These are phyloP conservation scores for Suhomyces kunorum DNA, from an alignment of 1,139 yeast genomes.

Conservation along the genomic window DNA sequence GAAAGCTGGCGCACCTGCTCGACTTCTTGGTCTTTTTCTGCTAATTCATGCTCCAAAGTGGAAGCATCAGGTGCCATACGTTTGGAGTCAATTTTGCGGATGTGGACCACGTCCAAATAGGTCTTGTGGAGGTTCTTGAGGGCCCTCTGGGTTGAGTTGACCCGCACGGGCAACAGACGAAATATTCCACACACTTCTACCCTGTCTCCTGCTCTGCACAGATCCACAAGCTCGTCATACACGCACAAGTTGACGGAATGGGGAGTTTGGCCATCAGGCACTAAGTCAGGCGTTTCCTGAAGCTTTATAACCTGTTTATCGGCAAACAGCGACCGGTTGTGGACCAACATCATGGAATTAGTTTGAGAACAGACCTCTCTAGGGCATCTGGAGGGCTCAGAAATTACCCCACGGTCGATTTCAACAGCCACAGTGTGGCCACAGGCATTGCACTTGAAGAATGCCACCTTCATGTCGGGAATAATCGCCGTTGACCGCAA, in stretches of 20 bases:
- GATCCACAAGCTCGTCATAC: conserved; percentile 93
- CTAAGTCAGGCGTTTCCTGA: conserved; percentile 96
- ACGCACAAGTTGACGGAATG: conserved; percentile 93
- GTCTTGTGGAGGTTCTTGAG: conserved; percentile 86
- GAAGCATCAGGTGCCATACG: conserved; percentile 80
- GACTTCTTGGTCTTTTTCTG: conserved; percentile 61
- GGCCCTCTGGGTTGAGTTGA: conserved; percentile 82
- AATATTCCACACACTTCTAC: conserved; percentile 94
- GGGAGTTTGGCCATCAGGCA: conserved; percentile 99
- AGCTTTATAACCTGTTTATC: conserved; percentile 92
- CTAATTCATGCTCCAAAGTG: conserved; percentile 49
- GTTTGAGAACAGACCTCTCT: conserved; percentile 81
- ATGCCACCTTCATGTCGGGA: conserved; percentile 98
- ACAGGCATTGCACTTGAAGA: conserved; percentile 93
- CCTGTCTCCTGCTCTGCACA: conserved; percentile 95
- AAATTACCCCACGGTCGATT: conserved; percentile 90
- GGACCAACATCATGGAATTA: conserved; percentile 87
- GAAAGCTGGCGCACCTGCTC: conserved; percentile 74
- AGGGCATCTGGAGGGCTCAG: conserved; percentile 92
- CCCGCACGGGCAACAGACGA: conserved; percentile 87
- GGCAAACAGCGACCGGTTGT: conserved; percentile 88
- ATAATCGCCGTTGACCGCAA: conserved; percentile 86
- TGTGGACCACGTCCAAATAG: conserved; percentile 90
- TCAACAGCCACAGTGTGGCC: conserved; percentile 91
- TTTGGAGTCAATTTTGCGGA: conserved; percentile 80